Evolutionary conservation across 768 basidiomycete species (phyloP), one percentile per base, ranked within the genome.

Genomic region (Tubosaeta sp.): DNA sequence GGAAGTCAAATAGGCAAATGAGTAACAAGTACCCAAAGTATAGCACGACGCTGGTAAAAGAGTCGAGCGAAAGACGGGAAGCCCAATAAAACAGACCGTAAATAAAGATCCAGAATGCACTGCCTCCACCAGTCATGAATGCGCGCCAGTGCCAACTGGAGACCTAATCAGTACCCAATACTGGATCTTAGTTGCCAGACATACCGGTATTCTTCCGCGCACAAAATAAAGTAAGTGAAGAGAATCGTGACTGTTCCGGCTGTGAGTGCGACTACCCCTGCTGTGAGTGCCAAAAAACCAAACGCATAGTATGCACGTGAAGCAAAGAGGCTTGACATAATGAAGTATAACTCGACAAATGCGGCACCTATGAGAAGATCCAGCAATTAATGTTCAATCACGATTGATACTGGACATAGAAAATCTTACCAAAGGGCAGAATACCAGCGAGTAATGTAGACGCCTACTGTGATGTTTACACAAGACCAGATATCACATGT

Each of bases 131-230:
- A 27, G 84, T 87, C 54, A 94, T 60, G 77, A 98, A 96, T 5
- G 91, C 80, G 40, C 92, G 82, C 95, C 95, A 98, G 52, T 98
- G 94, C 94, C 94, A 98, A 52, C 92, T 89, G n/a, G 19, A 2
- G 49, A 39, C 34, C 16, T 39, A 9, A 41, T 60, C 31, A 55
- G 52, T 18, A 46, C 43, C 27, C 4, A 32, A 29, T 44, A 36
- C 29, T 30, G 21, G 24, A 32, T 36, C 11, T 29, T 12, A n/a
- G 24, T 42, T 30, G 13, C 6, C 32, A 35, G 13, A 64, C 77
- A 50, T 48, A 90, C 87, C 90, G 76, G 67, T 96, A 97, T 61
- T 98, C 94, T 68, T 97, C 95, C 6, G 92, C 88, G 55, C 94
- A 97, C 14, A 98, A 78, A 46, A 83, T 76, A 71, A 97, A 96